A percentile compares a stretch with the other conserved stretches of the same genome.
Conservation (phyloP, 2,329 filamentous ascomycete genomes). For the Penicillium janthinellum region DNA sequence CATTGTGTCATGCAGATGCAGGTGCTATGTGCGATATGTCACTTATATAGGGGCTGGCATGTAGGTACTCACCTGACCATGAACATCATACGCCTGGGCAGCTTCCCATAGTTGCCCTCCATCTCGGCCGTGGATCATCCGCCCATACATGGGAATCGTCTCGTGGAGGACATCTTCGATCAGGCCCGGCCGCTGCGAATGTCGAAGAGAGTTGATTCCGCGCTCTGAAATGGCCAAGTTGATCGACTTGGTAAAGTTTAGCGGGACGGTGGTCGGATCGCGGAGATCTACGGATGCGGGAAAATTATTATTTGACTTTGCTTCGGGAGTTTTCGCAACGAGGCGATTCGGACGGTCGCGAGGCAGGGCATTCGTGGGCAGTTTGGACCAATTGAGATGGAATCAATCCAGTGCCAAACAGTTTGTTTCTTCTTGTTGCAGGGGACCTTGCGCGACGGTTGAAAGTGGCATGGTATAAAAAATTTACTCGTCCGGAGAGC, state of each 20-base stretch:
- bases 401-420: not conserved
- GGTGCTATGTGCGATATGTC: not conserved
- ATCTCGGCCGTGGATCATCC: slow-evolving; percentile 85
- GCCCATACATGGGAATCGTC: slow-evolving; percentile 90
- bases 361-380: not conserved
- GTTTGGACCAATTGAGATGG: not conserved
- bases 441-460: slow-evolving; percentile 14
- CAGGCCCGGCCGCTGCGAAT: slow-evolving; percentile 67
- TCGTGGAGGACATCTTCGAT: slow-evolving; percentile 72
- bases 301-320: slow-evolving; percentile 17
- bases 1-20: slow-evolving; percentile 8
- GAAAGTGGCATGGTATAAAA: slow-evolving; percentile 3
- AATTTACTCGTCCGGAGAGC: not conserved
- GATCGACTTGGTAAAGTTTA: slow-evolving; percentile 99
- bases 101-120: slow-evolving; percentile 71
- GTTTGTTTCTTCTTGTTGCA: not conserved
- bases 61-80: slow-evolving; percentile 68
- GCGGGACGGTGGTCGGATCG: slow-evolving; percentile 75
- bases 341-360: slow-evolving; percentile 3
- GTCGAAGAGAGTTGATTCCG: slow-evolving; percentile 82
- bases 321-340: slow-evolving; percentile 18
- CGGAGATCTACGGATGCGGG: slow-evolving; percentile 69
- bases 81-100: slow-evolving; percentile 86
- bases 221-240: slow-evolving; percentile 93
- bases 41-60: not conserved